These are phyloP conservation scores for Rostrohypoxylon terebratum DNA, from an alignment of 495 filamentous ascomycete genomes.

Conservation along the genomic window DNA sequence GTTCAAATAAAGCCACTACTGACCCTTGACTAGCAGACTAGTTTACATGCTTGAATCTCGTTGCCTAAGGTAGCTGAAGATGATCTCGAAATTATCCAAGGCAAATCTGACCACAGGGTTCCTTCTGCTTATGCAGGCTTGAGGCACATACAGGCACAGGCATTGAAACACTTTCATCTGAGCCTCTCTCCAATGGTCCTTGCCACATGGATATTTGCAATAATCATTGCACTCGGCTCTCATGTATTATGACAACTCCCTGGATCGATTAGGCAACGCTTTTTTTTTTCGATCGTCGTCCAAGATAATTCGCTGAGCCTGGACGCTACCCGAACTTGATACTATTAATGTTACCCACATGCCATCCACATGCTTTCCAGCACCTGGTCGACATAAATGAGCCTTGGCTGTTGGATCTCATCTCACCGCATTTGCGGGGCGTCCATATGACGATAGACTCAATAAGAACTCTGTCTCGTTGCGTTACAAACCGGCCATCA, in stretches of 20 bases:
- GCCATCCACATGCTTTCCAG: slow-evolving; percentile 15
- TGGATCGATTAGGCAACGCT: slow-evolving; percentile 28
- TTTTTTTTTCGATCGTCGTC: neutral
- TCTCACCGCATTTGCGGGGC: slow-evolving; percentile 44
- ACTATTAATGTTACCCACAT: slow-evolving; percentile 36
- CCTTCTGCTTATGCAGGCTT: slow-evolving; percentile 17
- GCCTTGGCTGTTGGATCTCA: slow-evolving; percentile 36
- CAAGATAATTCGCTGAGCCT: slow-evolving; percentile 30
- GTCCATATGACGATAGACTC: slow-evolving; percentile 4
- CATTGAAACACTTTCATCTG: slow-evolving; percentile 18
- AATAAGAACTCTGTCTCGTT: neutral
- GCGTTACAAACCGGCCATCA: neutral
- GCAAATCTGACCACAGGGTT: neutral
- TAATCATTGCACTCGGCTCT: slow-evolving; percentile 13
- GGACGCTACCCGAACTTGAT: slow-evolving; percentile 9
- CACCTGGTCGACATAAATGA: slow-evolving; percentile 20
- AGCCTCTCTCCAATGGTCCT: slow-evolving; percentile 24
- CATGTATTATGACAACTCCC: slow-evolving; percentile 16
- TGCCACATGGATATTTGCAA: neutral
- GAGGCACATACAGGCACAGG: slow-evolving; percentile 28
- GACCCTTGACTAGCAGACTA: neutral
- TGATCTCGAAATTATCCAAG: slow-evolving; percentile 13
- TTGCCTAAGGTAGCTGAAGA: slow-evolving; percentile 21
- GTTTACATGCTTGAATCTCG: neutral
- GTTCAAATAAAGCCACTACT: neutral